phyloP scores from a whole-genome alignment of 2,329 filamentous ascomycete genomes.

The Sphaerulina vaccinii region DNA sequence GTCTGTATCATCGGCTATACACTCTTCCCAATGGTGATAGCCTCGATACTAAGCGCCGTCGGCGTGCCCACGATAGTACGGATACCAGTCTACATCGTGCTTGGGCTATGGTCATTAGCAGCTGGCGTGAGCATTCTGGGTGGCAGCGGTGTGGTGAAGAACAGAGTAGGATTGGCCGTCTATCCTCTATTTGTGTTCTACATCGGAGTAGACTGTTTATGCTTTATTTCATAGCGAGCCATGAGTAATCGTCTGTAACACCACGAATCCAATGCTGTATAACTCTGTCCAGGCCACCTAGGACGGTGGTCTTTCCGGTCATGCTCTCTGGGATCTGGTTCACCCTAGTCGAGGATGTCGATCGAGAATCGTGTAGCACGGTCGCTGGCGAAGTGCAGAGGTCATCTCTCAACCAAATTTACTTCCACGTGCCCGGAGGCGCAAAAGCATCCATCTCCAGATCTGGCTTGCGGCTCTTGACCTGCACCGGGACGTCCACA shows the following conservation, averaged over 20 bases:
- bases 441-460: no score
- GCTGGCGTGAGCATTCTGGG: conserved; percentile 95
- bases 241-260: conserved; percentile 1
- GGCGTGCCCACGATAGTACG: conserved; percentile 75
- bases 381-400: no score
- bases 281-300: not conserved
- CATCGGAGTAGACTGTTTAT: conserved; percentile 85
- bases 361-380: no score
- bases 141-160: conserved; percentile 92
- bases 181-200: conserved; percentile 97
- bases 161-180: conserved; percentile 88
- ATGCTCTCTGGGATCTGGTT: not conserved
- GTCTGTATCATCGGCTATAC: conserved; percentile 98
- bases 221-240: conserved; percentile 69
- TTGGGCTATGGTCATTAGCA: conserved; percentile 89
- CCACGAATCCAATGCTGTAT: conserved; percentile 1
- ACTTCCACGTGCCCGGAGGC: no score
- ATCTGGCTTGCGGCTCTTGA: no score
- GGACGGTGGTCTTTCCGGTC: not conserved
- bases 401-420: no score
- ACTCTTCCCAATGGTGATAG: conserved; percentile 92
- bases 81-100: conserved; percentile 84
- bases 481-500: no score
- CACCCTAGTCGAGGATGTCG: no score
- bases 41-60: conserved; percentile 82